Evolutionary conservation across 2,329 filamentous ascomycete genomes (phyloP).

Genomic region (Septoria petroselini): DNA sequence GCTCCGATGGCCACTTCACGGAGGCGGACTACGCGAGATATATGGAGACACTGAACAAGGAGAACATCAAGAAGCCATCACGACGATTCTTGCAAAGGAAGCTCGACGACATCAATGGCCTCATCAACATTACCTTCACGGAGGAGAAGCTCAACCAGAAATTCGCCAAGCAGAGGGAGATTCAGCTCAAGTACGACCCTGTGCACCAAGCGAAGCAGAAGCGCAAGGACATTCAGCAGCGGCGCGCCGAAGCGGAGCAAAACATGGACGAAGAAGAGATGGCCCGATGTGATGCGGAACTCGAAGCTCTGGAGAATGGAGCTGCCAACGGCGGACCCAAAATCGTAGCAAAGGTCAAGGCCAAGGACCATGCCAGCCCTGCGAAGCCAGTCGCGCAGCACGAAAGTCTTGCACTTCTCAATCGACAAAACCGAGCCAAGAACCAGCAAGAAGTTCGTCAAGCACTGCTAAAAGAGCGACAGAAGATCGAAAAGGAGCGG

Average conservation of each 20-base stretch:
- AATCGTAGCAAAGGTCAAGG: slow-evolving; percentile 46
- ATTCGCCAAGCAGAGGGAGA: slow-evolving; percentile 65
- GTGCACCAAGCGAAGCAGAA: slow-evolving; percentile 63
- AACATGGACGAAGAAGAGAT: slow-evolving; percentile 60
- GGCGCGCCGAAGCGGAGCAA: slow-evolving; percentile 64
- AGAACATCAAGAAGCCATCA: slow-evolving; percentile 71
- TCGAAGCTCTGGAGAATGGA: slow-evolving; percentile 61
- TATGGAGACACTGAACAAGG: slow-evolving; percentile 68
- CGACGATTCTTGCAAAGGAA: slow-evolving; percentile 67
- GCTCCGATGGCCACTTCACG: slow-evolving; percentile 79
- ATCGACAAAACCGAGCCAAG: slow-evolving; percentile 75
- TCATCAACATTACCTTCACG: slow-evolving; percentile 78
- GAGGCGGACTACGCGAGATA: slow-evolving; percentile 79
- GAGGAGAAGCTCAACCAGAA: slow-evolving; percentile 78
- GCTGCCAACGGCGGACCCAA: slow-evolving; percentile 57
- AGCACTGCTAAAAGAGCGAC: slow-evolving; percentile 75
- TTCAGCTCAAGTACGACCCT: slow-evolving; percentile 54
- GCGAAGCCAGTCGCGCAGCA: slow-evolving; percentile 45
- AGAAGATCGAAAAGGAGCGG: slow-evolving; percentile 42
- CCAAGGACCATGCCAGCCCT: slow-evolving; percentile 19
- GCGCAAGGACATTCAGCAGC: slow-evolving; percentile 63
- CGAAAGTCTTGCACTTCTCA: slow-evolving; percentile 74
- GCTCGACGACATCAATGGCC: slow-evolving; percentile 72
- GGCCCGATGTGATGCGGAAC: slow-evolving; percentile 49
- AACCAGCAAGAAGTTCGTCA: slow-evolving; percentile 90